Evolutionary conservation across 306 rosid genomes (phyloP), one percentile per base, ranked within the genome.

Genomic region (Acacia melanoxylon): DNA sequence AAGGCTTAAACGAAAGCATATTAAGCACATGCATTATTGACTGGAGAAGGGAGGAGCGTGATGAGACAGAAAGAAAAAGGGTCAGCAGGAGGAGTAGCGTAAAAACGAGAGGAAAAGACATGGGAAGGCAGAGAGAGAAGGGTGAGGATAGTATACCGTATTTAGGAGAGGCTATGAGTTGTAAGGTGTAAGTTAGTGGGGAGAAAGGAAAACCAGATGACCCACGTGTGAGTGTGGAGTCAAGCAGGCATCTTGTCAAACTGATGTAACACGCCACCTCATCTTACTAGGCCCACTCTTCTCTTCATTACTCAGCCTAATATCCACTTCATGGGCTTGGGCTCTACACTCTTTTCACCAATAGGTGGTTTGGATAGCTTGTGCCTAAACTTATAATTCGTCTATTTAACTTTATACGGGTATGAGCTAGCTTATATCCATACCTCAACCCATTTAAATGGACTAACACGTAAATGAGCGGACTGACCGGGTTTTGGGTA

Each of bases 231-330:
- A 20, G 19, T 12, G 68, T 25, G 68, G 19, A 33, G 83, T 79
- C 74, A 84, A 79, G 83, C 68, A 35, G 27, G 84, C 74, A 68
- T 72, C 49, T 35, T 67, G 25, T 80, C 74, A 68, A 67, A 75
- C 68, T 79, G 49, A 67, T 79, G 76, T 63, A 72, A 66, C 44
- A 31, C 12, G 44, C 71, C 33, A 8, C 10, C 44, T 19, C 67
- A 61, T 61, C 67, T 61, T 11, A 4, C 13, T 9, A 15, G 63
- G 63, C 10, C 20, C 68, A 10, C 14, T 59, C 33, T 11, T 11
- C 8, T 25, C 12, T 61, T 4, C 68, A 13, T 24, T 25, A 4
- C 68, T 61, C 73, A 44, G 68, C 81, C 81, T 78, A 42, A 67
- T 52, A 73, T 35, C 61, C 20, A 12, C 54, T 79, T 76, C 1